Evolutionary conservation across 2,329 filamentous ascomycete genomes (phyloP).

Genomic region (Botrytis squamosa): DNA sequence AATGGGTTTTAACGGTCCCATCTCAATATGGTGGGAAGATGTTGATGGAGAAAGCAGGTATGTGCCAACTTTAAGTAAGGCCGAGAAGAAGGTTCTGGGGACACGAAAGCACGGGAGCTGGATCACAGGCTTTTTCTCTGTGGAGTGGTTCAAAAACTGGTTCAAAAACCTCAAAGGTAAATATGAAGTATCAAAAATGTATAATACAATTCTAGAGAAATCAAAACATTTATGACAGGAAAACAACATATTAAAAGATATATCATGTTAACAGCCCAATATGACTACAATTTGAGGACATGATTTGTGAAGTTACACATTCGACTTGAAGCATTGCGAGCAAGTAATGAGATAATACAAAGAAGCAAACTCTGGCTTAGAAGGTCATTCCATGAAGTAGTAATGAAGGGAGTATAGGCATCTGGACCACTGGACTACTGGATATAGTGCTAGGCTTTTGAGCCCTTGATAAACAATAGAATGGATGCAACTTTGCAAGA

Average conservation of each 20-base stretch:
- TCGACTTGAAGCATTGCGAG: background rate
- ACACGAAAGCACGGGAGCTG: background rate
- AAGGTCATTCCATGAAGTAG: background rate
- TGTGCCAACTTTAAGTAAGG: background rate
- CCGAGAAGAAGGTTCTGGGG: background rate
- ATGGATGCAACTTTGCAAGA: conserved; percentile 5
- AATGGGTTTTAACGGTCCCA: background rate
- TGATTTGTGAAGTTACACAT: background rate
- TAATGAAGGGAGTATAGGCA: background rate
- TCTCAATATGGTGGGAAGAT: background rate
- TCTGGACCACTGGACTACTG: background rate
- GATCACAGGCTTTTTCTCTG: background rate
- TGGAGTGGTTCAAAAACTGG: background rate
- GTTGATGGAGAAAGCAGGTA: background rate
- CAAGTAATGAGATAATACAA: background rate
- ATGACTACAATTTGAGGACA: background rate
- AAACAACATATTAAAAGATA: background rate
- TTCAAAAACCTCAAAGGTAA: background rate
- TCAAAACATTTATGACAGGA: background rate
- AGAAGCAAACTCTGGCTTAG: background rate
- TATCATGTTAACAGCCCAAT: background rate
- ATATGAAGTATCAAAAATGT: background rate
- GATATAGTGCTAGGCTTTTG: background rate
- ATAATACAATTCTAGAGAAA: background rate
- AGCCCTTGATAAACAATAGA: background rate